Base-by-base conservation (phyloP, 148 eudicot species). In the Fagopyrum esculentum region DNA sequence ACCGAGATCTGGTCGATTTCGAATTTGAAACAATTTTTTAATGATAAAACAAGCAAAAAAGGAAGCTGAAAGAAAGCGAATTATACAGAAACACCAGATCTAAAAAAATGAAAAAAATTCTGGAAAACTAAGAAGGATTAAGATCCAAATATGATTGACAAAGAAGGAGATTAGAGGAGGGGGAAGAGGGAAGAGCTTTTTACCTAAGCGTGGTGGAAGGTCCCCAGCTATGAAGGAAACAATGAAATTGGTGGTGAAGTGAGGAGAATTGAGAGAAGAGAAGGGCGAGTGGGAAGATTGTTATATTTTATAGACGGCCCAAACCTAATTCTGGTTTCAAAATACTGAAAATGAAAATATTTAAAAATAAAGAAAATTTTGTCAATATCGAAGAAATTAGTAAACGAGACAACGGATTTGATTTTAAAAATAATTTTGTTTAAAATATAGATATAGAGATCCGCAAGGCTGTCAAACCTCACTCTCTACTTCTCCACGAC, bases 1-100 rank as follows among this genome's bases (percentile, higher is more conserved):
- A 29, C 40, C 1, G 45, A n/a, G 47, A 66, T 66, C 71, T 66
- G 71, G 9, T 43, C 19, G 71, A 66, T 35, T 66, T 66, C 71
- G 71, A 66, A 66, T 40, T 66, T 19, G 11, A 57, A 57, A 57
- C 8, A 17, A 10, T 35, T 35, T 35, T 35, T 35, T 35, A 35
- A 35, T 35, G 40, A 35, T 35, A 35, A 35, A 26, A 22, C 43
- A 0, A 43, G 30, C n/a, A 49, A 9, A 9, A 49, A 49, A 19
- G 11, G 17, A 57, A 57, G 3, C 22, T 57, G 64, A 22, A 19
- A 7, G 29, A 57, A 57, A 7, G 19, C n/a, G 6, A 19, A 54
- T 13, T 22, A 17, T 57, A 17, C 64, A 57, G 30, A 19, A 1
- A 30, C 64, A 19, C 9, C 35, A 57, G 64, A 57, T 57, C 68